Conservation (phyloP, 2,329 filamentous ascomycete species). For the Phialocephala subalpina region DNA sequence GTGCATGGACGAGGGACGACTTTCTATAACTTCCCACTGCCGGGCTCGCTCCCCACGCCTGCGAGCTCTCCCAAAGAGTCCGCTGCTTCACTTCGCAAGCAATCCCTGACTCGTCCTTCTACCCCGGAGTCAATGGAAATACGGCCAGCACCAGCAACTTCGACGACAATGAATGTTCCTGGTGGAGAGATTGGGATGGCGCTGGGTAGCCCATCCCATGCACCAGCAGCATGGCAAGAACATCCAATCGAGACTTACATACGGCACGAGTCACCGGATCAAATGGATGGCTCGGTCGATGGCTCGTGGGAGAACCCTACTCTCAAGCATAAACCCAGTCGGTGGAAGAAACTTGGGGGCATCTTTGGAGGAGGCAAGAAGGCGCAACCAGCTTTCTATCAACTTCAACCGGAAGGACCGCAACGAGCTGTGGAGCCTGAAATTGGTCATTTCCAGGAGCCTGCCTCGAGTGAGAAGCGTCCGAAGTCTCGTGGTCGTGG, state of each 20-base stretch:
- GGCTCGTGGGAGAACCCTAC: slow-evolving; percentile 19
- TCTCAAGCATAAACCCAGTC: slow-evolving; percentile 54
- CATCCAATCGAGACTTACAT: slow-evolving; percentile 19
- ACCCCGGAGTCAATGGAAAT: slow-evolving; percentile 35
- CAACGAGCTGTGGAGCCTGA: slow-evolving; percentile 24
- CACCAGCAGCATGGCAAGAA: slow-evolving; percentile 36
- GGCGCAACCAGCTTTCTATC: slow-evolving; percentile 40
- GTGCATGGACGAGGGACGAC: slow-evolving; percentile 39
- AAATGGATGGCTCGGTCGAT: slow-evolving; percentile 31
- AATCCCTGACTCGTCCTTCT: slow-evolving; percentile 25
- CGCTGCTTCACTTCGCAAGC: slow-evolving; percentile 28
- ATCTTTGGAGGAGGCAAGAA: slow-evolving; percentile 54
- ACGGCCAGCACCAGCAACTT: slow-evolving; percentile 5
- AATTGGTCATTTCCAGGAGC: slow-evolving; percentile 16
- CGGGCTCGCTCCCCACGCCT: slow-evolving; percentile 37
- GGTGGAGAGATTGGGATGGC: slow-evolving; percentile 71
- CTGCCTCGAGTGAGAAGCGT: slow-evolving; percentile 25
- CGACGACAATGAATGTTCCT: slow-evolving; percentile 28
- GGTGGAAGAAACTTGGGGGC: slow-evolving; percentile 65
- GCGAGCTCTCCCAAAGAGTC: slow-evolving; percentile 29
- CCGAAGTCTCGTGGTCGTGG: slow-evolving; percentile 31
- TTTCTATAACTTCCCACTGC: slow-evolving; percentile 41
- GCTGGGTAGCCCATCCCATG: slow-evolving; percentile 70
- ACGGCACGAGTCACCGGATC: slow-evolving; percentile 36
- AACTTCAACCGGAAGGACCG: slow-evolving; percentile 38